Percentiles rank a stretch among this genome's conserved stretches.
Evolutionary conservation across 2,329 filamentous ascomycete genomes (phyloP).

Genomic region (Talaromyces atroroseus): DNA sequence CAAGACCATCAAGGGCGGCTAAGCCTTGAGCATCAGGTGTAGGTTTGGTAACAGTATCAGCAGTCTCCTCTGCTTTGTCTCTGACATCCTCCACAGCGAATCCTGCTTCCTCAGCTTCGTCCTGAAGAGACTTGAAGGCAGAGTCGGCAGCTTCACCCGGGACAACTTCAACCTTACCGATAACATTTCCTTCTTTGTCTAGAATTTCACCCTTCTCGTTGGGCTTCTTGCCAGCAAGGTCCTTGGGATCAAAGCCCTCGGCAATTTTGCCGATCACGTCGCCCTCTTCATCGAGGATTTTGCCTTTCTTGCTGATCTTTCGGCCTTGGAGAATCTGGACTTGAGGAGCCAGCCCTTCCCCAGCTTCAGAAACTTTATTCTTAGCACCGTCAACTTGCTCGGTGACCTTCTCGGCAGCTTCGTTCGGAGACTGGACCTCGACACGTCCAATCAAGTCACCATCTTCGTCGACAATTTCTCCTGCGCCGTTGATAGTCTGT

Average conservation of each 20-base stretch:
- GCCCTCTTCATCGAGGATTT: constrained; percentile 44
- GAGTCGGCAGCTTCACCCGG: constrained; percentile 11
- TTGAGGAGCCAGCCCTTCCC: constrained; percentile 24
- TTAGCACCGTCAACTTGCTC: constrained; percentile 24
- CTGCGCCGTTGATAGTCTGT: constrained; percentile 29
- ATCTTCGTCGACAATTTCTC: constrained; percentile 33
- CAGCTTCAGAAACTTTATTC: constrained; percentile 22
- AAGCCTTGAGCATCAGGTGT: background rate
- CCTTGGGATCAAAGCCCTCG: constrained; percentile 34
- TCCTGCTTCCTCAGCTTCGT: constrained; percentile 29
- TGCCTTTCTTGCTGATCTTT: constrained; percentile 29
- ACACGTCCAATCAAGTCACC: constrained; percentile 30
- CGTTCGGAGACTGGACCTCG: constrained; percentile 17
- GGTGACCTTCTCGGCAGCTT: constrained; percentile 23
- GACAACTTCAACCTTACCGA: constrained; percentile 23
- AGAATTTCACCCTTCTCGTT: constrained; percentile 39
- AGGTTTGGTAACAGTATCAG: background rate
- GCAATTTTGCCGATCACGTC: constrained; percentile 34
- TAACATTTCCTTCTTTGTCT: constrained; percentile 35
- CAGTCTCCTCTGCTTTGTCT: constrained; percentile 19
- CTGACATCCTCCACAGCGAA: constrained; percentile 20
- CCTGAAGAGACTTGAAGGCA: constrained; percentile 21
- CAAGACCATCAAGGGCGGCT: constrained; percentile 20
- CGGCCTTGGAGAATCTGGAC: constrained; percentile 9
- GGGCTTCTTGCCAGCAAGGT: constrained; percentile 36